Conservation (phyloP, 495 filamentous ascomycete species). For the Letharia lupina region DNA sequence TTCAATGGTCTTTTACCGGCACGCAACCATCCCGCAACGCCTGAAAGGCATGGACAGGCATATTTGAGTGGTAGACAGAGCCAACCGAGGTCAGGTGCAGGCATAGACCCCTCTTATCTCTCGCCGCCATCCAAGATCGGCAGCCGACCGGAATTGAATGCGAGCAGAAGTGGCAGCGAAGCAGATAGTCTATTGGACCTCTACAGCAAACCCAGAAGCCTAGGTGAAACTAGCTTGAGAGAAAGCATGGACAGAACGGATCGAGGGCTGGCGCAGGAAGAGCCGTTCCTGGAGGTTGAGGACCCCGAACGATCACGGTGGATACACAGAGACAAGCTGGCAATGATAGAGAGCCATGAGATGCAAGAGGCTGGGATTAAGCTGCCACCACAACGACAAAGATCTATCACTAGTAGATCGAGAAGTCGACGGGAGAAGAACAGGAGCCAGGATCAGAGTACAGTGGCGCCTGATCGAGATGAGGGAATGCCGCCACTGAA, state of each 20-base stretch:
- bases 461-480: conserved; percentile 27
- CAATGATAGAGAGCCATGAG: conserved; percentile 86
- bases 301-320: conserved; percentile 64
- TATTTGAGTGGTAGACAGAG: background rate
- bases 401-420: conserved; percentile 43
- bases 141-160: conserved; percentile 34
- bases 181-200: conserved; percentile 49
- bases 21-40: conserved; percentile 2
- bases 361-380: conserved; percentile 77
- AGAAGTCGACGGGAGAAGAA: conserved; percentile 48
- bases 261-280: conserved; percentile 17
- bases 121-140: conserved; percentile 21
- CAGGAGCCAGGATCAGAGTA: conserved; percentile 44
- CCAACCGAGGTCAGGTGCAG: conserved; percentile 18
- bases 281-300: conserved; percentile 32
- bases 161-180: conserved; percentile 48
- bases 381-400: conserved; percentile 46
- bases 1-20: conserved; percentile 4
- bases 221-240: conserved; percentile 28
- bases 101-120: conserved; percentile 21
- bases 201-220: conserved; percentile 36
- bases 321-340: conserved; percentile 96
- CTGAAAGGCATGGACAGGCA: conserved; percentile 5
- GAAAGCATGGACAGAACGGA: conserved; percentile 24
- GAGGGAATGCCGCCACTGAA: conserved; percentile 15